Percentiles rank a stretch among this genome's conserved stretches.
These are phyloP conservation scores for Ophiocytium majus DNA, from an alignment of 352 stramenopile species.

Conservation along the genomic window DNA sequence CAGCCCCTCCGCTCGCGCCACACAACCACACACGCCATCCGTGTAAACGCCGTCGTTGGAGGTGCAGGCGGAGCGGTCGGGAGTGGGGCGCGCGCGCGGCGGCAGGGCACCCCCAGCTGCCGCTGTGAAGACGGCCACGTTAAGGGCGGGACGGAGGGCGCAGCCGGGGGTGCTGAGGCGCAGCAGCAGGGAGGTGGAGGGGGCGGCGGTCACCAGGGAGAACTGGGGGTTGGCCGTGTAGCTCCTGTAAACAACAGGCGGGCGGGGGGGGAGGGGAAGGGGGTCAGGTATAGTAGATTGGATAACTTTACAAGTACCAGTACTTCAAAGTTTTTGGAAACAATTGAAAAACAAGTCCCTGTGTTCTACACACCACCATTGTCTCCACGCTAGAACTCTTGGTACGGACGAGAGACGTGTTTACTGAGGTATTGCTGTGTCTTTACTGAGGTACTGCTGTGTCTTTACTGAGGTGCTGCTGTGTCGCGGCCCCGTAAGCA, in stretches of 20 bases:
- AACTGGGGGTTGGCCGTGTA: conserved; percentile 7
- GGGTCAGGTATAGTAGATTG: conserved; percentile 1
- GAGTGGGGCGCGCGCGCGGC: conserved; percentile 27
- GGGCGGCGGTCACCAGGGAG: not conserved
- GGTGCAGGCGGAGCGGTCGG: conserved; percentile 21
- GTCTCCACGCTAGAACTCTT: not conserved
- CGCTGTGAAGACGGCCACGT: conserved; percentile 36
- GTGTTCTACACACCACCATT: not conserved
- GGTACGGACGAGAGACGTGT: not conserved
- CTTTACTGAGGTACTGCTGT: not conserved
- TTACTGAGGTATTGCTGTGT: not conserved
- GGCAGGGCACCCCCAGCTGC: conserved; percentile 7
- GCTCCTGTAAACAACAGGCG: not conserved
- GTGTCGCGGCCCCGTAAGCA: not conserved
- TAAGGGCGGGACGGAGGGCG: conserved; percentile 32
- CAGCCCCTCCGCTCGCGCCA: conserved; percentile 16
- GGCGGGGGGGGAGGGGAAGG: not conserved
- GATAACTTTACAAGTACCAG: not conserved
- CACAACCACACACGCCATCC: conserved; percentile 26
- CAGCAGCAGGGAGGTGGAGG: conserved; percentile 26
- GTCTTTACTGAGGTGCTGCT: not conserved
- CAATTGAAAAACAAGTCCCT: not conserved
- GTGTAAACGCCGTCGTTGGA: conserved; percentile 43
- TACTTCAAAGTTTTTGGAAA: conserved; percentile 24
- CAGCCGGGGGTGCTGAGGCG: conserved; percentile 25